These are phyloP conservation scores for Aspergillus baeticus DNA, from an alignment of 495 filamentous ascomycete genomes.

Conservation along the genomic window DNA sequence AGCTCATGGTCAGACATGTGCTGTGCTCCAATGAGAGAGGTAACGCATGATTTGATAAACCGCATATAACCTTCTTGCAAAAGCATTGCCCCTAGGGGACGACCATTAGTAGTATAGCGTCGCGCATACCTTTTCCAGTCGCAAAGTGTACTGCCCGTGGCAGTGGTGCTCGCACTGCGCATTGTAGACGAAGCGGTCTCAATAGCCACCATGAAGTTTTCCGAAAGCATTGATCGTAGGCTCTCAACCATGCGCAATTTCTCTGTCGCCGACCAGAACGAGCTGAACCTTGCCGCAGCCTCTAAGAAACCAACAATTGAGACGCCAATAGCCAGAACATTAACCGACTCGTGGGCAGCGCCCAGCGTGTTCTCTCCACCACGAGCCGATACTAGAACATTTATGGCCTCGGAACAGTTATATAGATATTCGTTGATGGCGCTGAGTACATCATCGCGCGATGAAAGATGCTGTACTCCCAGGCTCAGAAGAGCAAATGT, in stretches of 20 bases:
- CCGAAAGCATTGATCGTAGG: slow-evolving; percentile 71
- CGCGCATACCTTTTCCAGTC: slow-evolving; percentile 82
- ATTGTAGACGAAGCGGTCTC: slow-evolving; percentile 87
- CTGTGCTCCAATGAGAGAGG: slow-evolving; percentile 60
- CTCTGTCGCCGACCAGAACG: slow-evolving; percentile 75
- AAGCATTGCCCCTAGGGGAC: slow-evolving; percentile 89
- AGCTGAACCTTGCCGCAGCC: slow-evolving; percentile 69
- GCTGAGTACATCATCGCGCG: slow-evolving; percentile 60
- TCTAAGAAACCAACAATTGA: slow-evolving; percentile 87
- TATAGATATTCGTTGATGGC: slow-evolving; percentile 67
- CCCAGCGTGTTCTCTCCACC: slow-evolving; percentile 46
- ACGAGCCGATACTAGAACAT: slow-evolving; percentile 32
- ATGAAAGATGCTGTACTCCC: slow-evolving; percentile 62
- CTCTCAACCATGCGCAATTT: slow-evolving; percentile 67
- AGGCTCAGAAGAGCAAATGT: slow-evolving; percentile 76
- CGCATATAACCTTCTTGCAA: slow-evolving; percentile 83
- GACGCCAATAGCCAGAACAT: slow-evolving; percentile 69
- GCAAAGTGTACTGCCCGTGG: slow-evolving; percentile 47
- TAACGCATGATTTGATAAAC: slow-evolving; percentile 76
- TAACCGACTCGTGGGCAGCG: slow-evolving; percentile 60
- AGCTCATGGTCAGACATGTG: slow-evolving; percentile 61
- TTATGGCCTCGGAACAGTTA: slow-evolving; percentile 57
- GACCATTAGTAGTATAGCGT: slow-evolving; percentile 75
- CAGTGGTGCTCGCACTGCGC: slow-evolving; percentile 53
- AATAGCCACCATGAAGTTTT: slow-evolving; percentile 76